Evolutionary conservation across 768 basidiomycete species (phyloP).

Genomic region (Lactarius deliciosus): DNA sequence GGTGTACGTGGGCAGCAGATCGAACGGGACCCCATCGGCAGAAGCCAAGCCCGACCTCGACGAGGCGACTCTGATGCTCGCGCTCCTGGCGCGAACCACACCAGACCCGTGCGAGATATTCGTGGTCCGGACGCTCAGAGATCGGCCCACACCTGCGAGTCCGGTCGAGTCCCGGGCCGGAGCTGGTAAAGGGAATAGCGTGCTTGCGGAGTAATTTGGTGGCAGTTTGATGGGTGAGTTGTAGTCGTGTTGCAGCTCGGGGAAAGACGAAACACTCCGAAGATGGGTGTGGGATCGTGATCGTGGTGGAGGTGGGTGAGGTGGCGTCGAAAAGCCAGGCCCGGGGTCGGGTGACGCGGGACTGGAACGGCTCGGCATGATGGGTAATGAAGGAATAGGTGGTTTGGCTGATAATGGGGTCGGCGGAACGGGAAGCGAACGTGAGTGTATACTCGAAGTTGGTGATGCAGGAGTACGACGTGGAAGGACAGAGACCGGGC

Average conservation of each 20-base stretch:
- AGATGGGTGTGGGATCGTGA: neutral
- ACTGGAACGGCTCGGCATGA: neutral
- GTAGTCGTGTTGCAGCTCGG: too few species aligned
- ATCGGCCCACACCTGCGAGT: neutral
- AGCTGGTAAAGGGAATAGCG: neutral
- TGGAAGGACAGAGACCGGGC: neutral
- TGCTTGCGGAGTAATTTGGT: neutral
- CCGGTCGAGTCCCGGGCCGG: neutral
- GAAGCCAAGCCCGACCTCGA: neutral
- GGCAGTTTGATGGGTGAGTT: too few species aligned
- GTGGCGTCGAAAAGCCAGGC: neutral
- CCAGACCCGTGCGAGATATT: neutral
- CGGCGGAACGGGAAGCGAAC: conserved; percentile 15
- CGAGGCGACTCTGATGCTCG: neutral
- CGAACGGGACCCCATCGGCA: conserved; percentile 8
- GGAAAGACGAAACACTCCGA: neutral
- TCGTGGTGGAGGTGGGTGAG: neutral
- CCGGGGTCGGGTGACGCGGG: neutral
- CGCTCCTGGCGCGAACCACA: too few species aligned
- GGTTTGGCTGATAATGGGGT: conserved; percentile 11
- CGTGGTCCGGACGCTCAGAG: neutral
- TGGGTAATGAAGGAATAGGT: neutral
- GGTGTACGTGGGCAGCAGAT: conserved; percentile 24
- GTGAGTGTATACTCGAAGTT: conserved; percentile 12
- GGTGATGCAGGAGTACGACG: neutral